A percentile compares a stretch with the other conserved stretches of the same genome.
phyloP scores from a whole-genome alignment of 441 rosid genomes.

The Theobroma grandiflorum region DNA sequence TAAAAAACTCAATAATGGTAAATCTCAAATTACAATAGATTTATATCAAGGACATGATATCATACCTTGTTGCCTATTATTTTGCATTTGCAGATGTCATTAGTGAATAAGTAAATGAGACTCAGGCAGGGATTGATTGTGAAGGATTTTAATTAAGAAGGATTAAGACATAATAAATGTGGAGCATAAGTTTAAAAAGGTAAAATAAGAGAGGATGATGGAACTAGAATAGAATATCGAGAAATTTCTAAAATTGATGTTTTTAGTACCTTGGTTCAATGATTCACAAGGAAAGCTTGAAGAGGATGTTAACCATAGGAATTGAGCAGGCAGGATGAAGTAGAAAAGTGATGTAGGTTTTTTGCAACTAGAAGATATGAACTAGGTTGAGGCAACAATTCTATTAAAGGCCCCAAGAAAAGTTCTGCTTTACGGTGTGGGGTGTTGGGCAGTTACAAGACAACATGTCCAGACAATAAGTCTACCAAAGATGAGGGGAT shows the following conservation, averaged over 20 bases:
- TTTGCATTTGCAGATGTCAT: slow-evolving; percentile 12
- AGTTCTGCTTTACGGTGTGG: no score
- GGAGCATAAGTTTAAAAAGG: neutral
- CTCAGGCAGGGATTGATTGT: neutral
- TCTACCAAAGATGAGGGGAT: no score
- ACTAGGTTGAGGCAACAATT: no score
- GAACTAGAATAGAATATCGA: neutral
- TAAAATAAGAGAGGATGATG: neutral
- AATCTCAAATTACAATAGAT: no score
- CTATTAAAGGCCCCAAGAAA: no score
- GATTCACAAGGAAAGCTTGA: neutral
- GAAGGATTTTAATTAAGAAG: neutral
- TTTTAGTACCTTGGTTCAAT: neutral
- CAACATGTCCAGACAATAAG: no score
- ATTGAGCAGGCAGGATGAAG: no score
- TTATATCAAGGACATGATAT: no score
- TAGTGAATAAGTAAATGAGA: neutral
- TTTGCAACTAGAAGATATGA: no score
- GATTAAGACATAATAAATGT: neutral
- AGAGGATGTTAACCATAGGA: no score
- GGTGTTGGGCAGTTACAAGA: no score
- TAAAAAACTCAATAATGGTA: neutral
- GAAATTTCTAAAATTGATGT: neutral
- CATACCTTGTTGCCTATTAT: neutral
- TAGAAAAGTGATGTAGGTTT: no score